phyloP scores from a whole-genome alignment of 2,329 filamentous ascomycete genomes.

The Fusarium sarcochroum region DNA sequence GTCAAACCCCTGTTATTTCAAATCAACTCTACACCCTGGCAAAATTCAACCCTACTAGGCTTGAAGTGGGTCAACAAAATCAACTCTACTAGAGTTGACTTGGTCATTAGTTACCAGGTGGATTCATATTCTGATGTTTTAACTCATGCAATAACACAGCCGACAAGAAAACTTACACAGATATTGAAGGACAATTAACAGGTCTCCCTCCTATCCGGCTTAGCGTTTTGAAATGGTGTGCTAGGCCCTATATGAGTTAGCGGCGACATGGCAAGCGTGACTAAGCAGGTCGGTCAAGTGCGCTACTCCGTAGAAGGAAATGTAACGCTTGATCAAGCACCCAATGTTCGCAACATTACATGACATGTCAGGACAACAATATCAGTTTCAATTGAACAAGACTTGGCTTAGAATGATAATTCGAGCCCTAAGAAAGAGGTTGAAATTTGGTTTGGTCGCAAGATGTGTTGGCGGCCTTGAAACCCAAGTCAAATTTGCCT shows the following conservation, averaged over 20 bases:
- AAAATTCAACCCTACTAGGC: not conserved
- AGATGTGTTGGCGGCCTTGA: not conserved
- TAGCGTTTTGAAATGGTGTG: too few relatives aligned
- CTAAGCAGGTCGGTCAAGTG: too few relatives aligned
- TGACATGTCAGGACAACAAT: too few relatives aligned
- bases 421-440: not conserved
- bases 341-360: not conserved
- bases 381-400: not conserved
- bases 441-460: not conserved
- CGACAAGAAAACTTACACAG: too few relatives aligned
- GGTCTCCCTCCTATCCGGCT: too few relatives aligned
- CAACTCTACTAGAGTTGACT: slow-evolving; percentile 1
- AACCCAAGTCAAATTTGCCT: not conserved
- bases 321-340: not conserved
- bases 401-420: not conserved
- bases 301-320: not conserved
- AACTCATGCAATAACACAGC: too few relatives aligned
- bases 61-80: not conserved
- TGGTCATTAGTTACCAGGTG: not conserved
- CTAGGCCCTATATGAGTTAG: too few relatives aligned
- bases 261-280: too few relatives aligned
- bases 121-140: not conserved
- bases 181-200: too few relatives aligned
- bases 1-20: too few relatives aligned
- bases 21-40: slow-evolving; percentile 3